Evolutionary conservation across 495 filamentous ascomycete genomes (phyloP), one percentile per base, ranked within the genome.

Genomic region (Margaritispora aquatica): DNA sequence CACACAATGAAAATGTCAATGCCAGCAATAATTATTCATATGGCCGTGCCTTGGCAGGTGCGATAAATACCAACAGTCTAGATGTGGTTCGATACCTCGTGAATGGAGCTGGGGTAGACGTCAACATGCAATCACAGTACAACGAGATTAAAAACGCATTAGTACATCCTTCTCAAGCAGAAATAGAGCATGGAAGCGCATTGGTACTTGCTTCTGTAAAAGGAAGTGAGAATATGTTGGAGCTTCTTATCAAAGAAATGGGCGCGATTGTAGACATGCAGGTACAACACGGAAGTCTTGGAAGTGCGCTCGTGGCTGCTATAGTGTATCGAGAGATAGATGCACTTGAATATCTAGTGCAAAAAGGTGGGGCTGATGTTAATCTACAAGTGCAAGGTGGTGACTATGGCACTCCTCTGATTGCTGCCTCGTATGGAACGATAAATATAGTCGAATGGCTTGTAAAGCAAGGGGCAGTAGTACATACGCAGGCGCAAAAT

Each of bases 361-460:
- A 54, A n/a, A 21, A 59, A 8, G 9, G 26, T 21, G 60, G 55
- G 29, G 60, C 55, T n/a, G 55, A 62, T 24, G 60, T 62, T 2
- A 58, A 62, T 41, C 27, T 58, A n/a, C 60, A 58, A 22, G 22
- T 63, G 1, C 29, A 54, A 38, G 13, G 31, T 63, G 60, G 55
- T 19, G 20, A 48, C 1, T 63, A 34, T 29, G 49, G 34, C 1
- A 63, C 23, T 58, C 55, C 60, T n/a, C 22, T 63, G 23, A 49
- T n/a, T 23, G 60, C 60, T 27, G 60, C 55, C 4, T 47, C 22
- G n/a, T 17, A 15, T 9, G 57, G 47, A 17, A 44, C 11, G 5
- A 7, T 19, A 7, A 26, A 59, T 26, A 51, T 20, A 41, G 57
- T 44, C 11, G 11, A 60, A 49, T 36, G 53, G 0, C 22, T 60